A percentile compares a stretch with the other conserved stretches of the same genome.
These are phyloP conservation scores for Yamadazyma blattariae DNA, from an alignment of 1,139 yeast genomes.

Conservation along the genomic window DNA sequence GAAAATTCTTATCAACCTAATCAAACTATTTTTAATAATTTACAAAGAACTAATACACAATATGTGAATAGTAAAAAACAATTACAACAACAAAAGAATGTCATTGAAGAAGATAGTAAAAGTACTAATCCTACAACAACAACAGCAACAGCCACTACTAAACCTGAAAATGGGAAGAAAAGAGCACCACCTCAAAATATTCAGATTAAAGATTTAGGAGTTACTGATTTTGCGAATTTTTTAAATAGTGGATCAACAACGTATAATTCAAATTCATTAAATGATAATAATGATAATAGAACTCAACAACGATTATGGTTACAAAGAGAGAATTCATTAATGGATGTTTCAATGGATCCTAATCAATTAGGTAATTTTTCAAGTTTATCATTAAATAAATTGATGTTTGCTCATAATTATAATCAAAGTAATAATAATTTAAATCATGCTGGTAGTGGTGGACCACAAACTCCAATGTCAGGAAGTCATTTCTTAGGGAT, in stretches of 20 bases:
- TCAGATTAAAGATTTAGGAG: slow-evolving; percentile 16
- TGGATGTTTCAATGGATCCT: slow-evolving; percentile 49
- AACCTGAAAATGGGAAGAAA: slow-evolving; percentile 3
- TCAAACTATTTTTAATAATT: slow-evolving; percentile 43
- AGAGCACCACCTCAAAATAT: slow-evolving; percentile 8
- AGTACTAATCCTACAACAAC: not conserved
- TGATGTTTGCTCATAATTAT: slow-evolving; percentile 44
- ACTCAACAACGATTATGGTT: slow-evolving; percentile 84
- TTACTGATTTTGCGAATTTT: slow-evolving; percentile 33
- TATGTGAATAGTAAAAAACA: slow-evolving; percentile 25
- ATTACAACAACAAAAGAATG: slow-evolving; percentile 12
- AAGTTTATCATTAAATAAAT: slow-evolving; percentile 41
- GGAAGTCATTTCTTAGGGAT: slow-evolving; percentile 5
- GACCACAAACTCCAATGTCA: slow-evolving; percentile 10
- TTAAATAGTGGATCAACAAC: slow-evolving; percentile 17
- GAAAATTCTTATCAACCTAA: slow-evolving; percentile 43
- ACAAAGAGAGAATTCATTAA: slow-evolving; percentile 70
- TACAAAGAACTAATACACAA: slow-evolving; percentile 40
- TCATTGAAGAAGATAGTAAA: slow-evolving; percentile 4
- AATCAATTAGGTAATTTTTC: slow-evolving; percentile 36
- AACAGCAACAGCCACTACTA: not conserved
- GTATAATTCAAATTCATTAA: slow-evolving; percentile 6
- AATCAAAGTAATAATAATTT: slow-evolving; percentile 25
- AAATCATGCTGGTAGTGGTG: slow-evolving; percentile 14
- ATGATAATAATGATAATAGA: slow-evolving; percentile 30